Conservation (phyloP, 2,329 filamentous ascomycete species). For the Alternaria panax region DNA sequence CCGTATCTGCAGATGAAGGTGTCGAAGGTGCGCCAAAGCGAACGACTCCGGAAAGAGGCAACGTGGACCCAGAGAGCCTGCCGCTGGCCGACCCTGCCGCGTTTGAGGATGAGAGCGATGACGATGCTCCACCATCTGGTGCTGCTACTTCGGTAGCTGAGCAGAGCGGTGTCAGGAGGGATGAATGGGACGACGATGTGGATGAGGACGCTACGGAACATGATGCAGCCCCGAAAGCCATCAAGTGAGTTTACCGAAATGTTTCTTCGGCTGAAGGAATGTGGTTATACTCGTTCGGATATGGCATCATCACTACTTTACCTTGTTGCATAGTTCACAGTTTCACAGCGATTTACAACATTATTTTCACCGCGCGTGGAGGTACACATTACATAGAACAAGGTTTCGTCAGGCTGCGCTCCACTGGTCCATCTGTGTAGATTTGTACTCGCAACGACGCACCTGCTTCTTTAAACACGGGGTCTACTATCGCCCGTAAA, state of each 20-base stretch:
- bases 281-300: not conserved
- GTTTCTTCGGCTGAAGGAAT: not conserved
- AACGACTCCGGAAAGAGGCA: constrained; percentile 22
- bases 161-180: constrained; percentile 46
- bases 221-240: constrained; percentile 27
- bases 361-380: not conserved
- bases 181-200: constrained; percentile 51
- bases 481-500: not conserved
- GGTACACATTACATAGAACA: not conserved
- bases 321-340: not conserved
- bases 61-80: constrained; percentile 43
- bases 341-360: not conserved
- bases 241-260: not conserved
- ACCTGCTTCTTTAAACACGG: not conserved
- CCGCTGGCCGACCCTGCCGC: constrained; percentile 56
- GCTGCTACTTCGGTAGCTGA: constrained; percentile 16
- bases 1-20: constrained; percentile 66
- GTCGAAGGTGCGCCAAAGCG: constrained; percentile 46
- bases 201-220: constrained; percentile 46
- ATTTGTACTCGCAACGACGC: not conserved
- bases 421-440: not conserved
- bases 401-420: not conserved
- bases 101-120: constrained; percentile 57
- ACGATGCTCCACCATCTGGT: constrained; percentile 43
- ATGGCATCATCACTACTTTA: not conserved